A percentile compares a stretch with the other conserved stretches of the same genome.
Conservation (phyloP, 441 rosid species). For the Syzygium syzygioides region DNA sequence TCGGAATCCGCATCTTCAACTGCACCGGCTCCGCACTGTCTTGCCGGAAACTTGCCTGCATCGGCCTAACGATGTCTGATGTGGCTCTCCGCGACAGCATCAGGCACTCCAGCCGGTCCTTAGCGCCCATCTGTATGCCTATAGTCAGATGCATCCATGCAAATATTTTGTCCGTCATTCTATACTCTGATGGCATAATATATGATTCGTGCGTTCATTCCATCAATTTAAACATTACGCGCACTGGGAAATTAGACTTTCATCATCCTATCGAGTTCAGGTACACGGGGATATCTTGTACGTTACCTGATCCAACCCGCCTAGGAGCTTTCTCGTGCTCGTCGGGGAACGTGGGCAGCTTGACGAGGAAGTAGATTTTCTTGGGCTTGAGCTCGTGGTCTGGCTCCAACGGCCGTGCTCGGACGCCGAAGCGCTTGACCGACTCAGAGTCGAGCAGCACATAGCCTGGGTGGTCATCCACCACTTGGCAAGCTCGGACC, state of each 20-base stretch:
- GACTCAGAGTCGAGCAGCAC: constrained; percentile 2
- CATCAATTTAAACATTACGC: not conserved
- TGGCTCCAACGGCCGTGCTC: not conserved
- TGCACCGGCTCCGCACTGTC: not conserved
- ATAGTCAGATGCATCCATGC: not conserved
- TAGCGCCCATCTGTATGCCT: not conserved
- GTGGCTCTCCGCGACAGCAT: not conserved
- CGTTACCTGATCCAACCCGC: not conserved
- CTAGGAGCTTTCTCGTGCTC: not conserved
- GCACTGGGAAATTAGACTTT: not conserved
- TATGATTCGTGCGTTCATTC: not conserved
- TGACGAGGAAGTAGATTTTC: not conserved
- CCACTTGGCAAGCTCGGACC: not conserved
- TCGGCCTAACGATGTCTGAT: not conserved
- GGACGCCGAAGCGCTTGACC: not conserved
- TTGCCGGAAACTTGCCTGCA: not conserved
- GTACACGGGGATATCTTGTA: not conserved
- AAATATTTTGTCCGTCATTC: not conserved
- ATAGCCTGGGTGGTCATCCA: not conserved
- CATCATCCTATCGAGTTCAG: not conserved
- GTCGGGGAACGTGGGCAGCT: not conserved
- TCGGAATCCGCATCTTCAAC: constrained; percentile 42
- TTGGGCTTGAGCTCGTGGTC: not conserved
- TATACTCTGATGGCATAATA: not conserved
- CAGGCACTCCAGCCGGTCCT: not conserved